Evolutionary conservation across 164 flowering plant genomes (phyloP), one percentile per base, ranked within the genome.

Genomic region (Magnolia sinica): DNA sequence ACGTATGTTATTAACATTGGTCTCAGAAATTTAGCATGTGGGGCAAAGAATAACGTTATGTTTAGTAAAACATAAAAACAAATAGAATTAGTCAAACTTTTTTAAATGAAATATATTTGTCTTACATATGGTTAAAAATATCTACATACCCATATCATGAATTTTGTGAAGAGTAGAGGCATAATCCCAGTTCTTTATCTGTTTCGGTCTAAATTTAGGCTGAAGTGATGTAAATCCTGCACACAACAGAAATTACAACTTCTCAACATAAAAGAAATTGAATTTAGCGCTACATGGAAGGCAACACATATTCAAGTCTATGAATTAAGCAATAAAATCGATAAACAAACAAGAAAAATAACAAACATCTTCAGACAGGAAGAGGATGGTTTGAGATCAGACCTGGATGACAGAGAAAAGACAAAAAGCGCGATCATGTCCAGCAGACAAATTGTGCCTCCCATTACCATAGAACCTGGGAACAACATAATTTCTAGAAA

Each of bases 401-500:
- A 90, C 97, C 93, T 93, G 98, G 66, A 92, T 76, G 68, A 93
- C 89, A 75, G 98, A 96, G 84, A 96, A 96, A 65, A 96, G 92
- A 14, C 99, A 97, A 77, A 96, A 96, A 50, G 99, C 97, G 79
- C 98, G 98, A 80, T 96, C 99, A 81, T 93, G 96, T 61, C 98
- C 99, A 78, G 98, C 99, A 78, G 99, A 96, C 37, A 96, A 84
- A 78, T 94, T 89, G 78, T 93, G 97, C 76, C 98, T 86, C 66
- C 99, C 99, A 87, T 91, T 91, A 58, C 95, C 91, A 86, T 94
- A 92, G 80, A 90, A 94, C 84, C 96, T 94, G 86, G 18, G 9
- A 71, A 73, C 59, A 55, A 55, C 37, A 55, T 8, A 9, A 55
- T 55, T 55, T 55, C 59, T 16, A 55, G 16, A 55, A 9, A 55